Evolutionary conservation across 768 basidiomycete genomes (phyloP).

Genomic region (Trametopsis cervina): DNA sequence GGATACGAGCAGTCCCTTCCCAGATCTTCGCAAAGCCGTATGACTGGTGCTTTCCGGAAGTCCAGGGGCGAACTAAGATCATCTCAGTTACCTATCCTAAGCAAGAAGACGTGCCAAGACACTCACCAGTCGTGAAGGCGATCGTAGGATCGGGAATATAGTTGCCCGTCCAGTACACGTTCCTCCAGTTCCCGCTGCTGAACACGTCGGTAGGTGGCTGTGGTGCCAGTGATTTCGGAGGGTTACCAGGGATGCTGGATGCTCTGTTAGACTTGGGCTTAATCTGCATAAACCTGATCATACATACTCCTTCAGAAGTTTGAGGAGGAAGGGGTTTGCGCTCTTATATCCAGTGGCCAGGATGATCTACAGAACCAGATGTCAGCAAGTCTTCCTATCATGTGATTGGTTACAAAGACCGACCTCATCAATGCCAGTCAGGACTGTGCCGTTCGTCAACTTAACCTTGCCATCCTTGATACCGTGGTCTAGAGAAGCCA

Average conservation of each 20-base stretch:
- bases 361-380: neutral
- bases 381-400: too few relatives aligned
- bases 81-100: neutral
- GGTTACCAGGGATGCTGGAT: neutral
- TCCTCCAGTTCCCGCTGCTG: neutral
- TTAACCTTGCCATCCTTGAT: conserved; percentile 22
- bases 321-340: neutral
- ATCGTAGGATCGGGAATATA: conserved; percentile 1
- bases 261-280: neutral
- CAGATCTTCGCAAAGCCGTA: conserved; percentile 1
- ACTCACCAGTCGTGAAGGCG: neutral
- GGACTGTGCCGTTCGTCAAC: conserved; percentile 24
- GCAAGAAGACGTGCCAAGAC: neutral
- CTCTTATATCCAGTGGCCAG: conserved; percentile 1
- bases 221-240: neutral
- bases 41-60: neutral
- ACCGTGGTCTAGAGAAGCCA: conserved; percentile 12
- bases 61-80: neutral
- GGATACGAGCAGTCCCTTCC: neutral
- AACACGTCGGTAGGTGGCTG: conserved; percentile 1
- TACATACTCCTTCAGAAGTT: neutral
- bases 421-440: conserved; percentile 24
- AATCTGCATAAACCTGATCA: too few relatives aligned
- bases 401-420: neutral
- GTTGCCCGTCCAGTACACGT: conserved; percentile 2